Evolutionary conservation across 345 rosid species (phyloP).

Genomic region (Hibiscus tridactylites): DNA sequence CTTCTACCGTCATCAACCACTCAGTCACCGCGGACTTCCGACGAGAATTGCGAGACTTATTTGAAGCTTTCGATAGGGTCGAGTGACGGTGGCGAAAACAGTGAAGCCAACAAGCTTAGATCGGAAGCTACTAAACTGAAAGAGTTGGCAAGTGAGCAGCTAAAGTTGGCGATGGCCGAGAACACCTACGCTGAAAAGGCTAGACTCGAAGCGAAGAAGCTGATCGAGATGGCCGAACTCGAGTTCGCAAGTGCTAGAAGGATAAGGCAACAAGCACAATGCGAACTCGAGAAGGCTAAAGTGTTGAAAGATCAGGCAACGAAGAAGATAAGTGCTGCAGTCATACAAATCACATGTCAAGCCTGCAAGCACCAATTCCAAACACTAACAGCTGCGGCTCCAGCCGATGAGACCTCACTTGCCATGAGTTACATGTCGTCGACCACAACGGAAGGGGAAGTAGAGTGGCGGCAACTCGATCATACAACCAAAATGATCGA

Average conservation of each 20-base stretch:
- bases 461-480: conserved; percentile 11
- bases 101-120: neutral
- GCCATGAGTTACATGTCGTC: conserved; percentile 78
- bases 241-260: conserved; percentile 62
- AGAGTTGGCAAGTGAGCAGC: conserved; percentile 42
- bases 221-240: conserved; percentile 66
- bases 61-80: conserved; percentile 69
- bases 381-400: conserved; percentile 22
- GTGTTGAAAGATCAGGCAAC: conserved; percentile 53
- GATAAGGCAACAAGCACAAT: conserved; percentile 66
- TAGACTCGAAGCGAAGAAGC: conserved; percentile 57
- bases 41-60: conserved; percentile 29
- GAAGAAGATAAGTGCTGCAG: conserved; percentile 55
- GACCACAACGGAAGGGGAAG: conserved; percentile 68
- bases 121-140: conserved; percentile 31
- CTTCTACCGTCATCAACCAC: conserved; percentile 42
- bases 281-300: conserved; percentile 65
- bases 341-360: conserved; percentile 67
- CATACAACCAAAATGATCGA: neutral
- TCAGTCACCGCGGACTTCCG: conserved; percentile 21
- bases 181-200: conserved; percentile 65
- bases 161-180: conserved; percentile 54
- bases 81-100: conserved; percentile 7
- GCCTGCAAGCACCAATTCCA: conserved; percentile 66
- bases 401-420: conserved; percentile 66